phyloP scores from a whole-genome alignment of 2,329 filamentous ascomycete species.

The Colletotrichum gigasporum region DNA sequence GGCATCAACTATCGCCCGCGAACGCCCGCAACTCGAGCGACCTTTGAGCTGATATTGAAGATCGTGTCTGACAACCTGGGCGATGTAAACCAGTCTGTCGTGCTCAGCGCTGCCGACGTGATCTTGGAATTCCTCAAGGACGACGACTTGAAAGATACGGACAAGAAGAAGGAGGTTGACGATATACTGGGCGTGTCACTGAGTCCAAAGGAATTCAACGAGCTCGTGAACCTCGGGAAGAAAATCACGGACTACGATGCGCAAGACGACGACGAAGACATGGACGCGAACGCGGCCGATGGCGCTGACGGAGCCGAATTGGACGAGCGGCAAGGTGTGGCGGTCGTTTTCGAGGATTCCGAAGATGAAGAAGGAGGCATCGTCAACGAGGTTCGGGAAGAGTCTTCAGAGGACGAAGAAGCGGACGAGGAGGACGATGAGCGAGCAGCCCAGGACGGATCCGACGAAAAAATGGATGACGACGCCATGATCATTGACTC shows the following conservation, averaged over 20 bases:
- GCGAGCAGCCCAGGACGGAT: conserved; percentile 62
- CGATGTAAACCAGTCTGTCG: conserved; percentile 91
- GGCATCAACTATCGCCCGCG: conserved; percentile 91
- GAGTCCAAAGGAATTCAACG: conserved; percentile 92
- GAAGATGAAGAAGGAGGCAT: conserved; percentile 84
- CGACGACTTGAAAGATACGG: conserved; percentile 93
- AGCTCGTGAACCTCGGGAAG: conserved; percentile 94
- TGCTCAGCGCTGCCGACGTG: conserved; percentile 92
- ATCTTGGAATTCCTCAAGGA: conserved; percentile 93
- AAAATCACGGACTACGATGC: conserved; percentile 99
- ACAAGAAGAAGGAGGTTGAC: conserved; percentile 98
- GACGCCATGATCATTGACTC: conserved; percentile 89
- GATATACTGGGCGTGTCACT: conserved; percentile 88
- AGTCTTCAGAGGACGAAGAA: conserved; percentile 84
- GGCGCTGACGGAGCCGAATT: conserved; percentile 79
- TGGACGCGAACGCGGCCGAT: conserved; percentile 74
- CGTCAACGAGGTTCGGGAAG: conserved; percentile 88
- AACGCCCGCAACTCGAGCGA: conserved; percentile 89
- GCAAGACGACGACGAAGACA: conserved; percentile 93
- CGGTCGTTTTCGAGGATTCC: conserved; percentile 94
- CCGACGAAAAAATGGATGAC: conserved; percentile 48
- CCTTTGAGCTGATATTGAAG: conserved; percentile 93
- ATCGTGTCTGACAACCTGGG: conserved; percentile 89
- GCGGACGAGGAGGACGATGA: conserved; percentile 70
- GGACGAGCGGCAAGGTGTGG: conserved; percentile 94